These are phyloP conservation scores for Bryoglossum gracile DNA, from an alignment of 495 filamentous ascomycete genomes.

Conservation along the genomic window DNA sequence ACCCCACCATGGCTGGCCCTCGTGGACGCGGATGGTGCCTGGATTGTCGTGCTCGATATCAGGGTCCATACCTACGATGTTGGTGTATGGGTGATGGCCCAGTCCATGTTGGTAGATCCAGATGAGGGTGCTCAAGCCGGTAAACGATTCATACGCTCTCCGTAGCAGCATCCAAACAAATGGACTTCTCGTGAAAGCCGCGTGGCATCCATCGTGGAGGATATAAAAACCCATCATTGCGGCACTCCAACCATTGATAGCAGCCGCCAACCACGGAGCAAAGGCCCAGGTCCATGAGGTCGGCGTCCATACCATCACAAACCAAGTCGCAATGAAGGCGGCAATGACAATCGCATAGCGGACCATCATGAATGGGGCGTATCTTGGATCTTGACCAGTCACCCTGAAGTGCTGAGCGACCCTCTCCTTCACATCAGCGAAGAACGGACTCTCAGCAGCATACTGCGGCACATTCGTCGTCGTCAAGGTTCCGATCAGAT, in stretches of 20 bases:
- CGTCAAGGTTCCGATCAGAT: background rate
- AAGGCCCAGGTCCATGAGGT: background rate
- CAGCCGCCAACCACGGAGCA: conserved; percentile 1
- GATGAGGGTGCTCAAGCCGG: conserved; percentile 4
- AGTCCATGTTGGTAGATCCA: conserved; percentile 7
- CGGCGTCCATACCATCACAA: background rate
- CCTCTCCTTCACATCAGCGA: background rate
- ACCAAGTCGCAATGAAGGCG: background rate
- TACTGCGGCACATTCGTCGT: conserved; percentile 4
- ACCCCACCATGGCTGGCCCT: conserved; percentile 5
- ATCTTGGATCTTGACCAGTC: conserved; percentile 4
- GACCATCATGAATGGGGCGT: background rate
- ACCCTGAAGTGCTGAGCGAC: background rate
- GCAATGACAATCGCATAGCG: background rate
- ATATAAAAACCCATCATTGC: conserved; percentile 5
- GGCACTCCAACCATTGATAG: conserved; percentile 1
- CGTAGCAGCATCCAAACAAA: conserved; percentile 2
- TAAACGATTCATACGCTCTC: conserved; percentile 4
- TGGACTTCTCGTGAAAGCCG: conserved; percentile 2
- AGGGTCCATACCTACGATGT: conserved; percentile 2
- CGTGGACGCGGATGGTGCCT: background rate
- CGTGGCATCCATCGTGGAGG: conserved; percentile 1
- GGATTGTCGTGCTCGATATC: conserved; percentile 6
- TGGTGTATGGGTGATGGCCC: conserved; percentile 6
- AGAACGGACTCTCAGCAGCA: background rate